These are phyloP conservation scores for Trifolium dubium DNA, from an alignment of 306 rosid species.

Conservation along the genomic window DNA sequence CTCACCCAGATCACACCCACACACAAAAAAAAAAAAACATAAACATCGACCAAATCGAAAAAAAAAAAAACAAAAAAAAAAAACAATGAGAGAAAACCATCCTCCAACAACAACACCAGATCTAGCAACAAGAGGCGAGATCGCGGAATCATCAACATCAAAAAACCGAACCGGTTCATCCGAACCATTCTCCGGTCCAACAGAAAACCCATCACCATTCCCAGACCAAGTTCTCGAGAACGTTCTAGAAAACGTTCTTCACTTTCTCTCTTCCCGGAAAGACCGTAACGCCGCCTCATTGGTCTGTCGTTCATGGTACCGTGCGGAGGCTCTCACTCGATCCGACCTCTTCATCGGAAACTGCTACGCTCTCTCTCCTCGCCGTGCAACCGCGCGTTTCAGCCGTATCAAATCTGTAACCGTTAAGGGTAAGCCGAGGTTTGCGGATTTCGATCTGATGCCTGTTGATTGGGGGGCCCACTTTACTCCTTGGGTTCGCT, in stretches of 20 bases:
- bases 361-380: slow-evolving; percentile 81
- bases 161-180: slow-evolving; percentile 55
- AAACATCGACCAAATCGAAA: slow-evolving; percentile 1
- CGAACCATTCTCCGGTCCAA: slow-evolving; percentile 45
- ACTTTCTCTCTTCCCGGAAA: slow-evolving; percentile 72
- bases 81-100: slow-evolving; percentile 54
- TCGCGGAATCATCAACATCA: slow-evolving; percentile 53
- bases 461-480: slow-evolving; percentile 81
- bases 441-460: slow-evolving; percentile 90
- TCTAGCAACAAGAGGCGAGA: slow-evolving; percentile 52
- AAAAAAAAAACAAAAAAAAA: background rate
- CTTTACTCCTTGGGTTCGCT: slow-evolving; percentile 69
- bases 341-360: slow-evolving; percentile 91
- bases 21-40: background rate
- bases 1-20: slow-evolving; percentile 39
- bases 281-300: slow-evolving; percentile 97
- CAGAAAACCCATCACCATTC: slow-evolving; percentile 49
- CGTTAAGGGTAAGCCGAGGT: slow-evolving; percentile 86
- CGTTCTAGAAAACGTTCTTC: slow-evolving; percentile 92
- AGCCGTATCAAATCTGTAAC: slow-evolving; percentile 57
- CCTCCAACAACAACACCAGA: slow-evolving; percentile 57
- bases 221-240: slow-evolving; percentile 87
- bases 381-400: slow-evolving; percentile 67
- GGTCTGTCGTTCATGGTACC: slow-evolving; percentile 92
- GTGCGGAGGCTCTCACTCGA: slow-evolving; percentile 89